phyloP scores from a whole-genome alignment of 1,284 basidiomycete species.

The Cryptococcus floricola region DNA sequence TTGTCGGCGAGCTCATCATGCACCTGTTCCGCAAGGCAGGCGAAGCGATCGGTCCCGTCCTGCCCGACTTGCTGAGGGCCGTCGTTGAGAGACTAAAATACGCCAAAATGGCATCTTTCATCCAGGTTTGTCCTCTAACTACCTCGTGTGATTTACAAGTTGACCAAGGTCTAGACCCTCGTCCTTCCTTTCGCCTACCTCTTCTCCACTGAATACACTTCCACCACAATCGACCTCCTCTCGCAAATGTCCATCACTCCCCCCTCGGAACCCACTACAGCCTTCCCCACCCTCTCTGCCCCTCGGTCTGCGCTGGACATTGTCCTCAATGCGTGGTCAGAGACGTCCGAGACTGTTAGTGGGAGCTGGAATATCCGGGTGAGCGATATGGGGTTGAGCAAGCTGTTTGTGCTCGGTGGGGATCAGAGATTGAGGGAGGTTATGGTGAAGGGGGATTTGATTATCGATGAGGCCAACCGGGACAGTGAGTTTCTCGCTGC shows the following conservation, averaged over 20 bases:
- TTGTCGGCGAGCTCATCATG: slow-evolving; percentile 90
- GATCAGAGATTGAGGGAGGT: slow-evolving; percentile 58
- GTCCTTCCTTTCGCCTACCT: slow-evolving; percentile 90
- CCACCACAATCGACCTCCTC: slow-evolving; percentile 69
- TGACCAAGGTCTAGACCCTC: slow-evolving; percentile 58
- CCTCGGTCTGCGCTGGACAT: slow-evolving; percentile 61
- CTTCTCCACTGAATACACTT: slow-evolving; percentile 69
- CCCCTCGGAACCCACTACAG: slow-evolving; percentile 49
- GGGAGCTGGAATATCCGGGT: slow-evolving; percentile 88
- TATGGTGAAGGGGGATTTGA: slow-evolving; percentile 86
- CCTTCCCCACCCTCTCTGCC: background rate
- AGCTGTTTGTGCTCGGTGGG: slow-evolving; percentile 63
- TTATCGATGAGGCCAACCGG: slow-evolving; percentile 71
- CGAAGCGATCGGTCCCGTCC: slow-evolving; percentile 59
- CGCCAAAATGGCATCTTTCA: slow-evolving; percentile 82
- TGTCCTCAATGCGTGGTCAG: slow-evolving; percentile 84
- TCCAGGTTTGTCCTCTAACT: slow-evolving; percentile 58
- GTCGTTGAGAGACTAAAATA: slow-evolving; percentile 74
- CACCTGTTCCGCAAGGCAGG: slow-evolving; percentile 80
- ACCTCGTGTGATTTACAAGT: background rate
- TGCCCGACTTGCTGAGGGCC: slow-evolving; percentile 79
- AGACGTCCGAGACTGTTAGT: slow-evolving; percentile 88
- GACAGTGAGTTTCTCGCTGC: slow-evolving; percentile 59
- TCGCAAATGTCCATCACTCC: slow-evolving; percentile 56
- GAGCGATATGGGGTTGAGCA: slow-evolving; percentile 74